Evolutionary conservation across 352 stramenopile genomes (phyloP), one percentile per base, ranked within the genome.

Genomic region (Globisporangium iwayamae): DNA sequence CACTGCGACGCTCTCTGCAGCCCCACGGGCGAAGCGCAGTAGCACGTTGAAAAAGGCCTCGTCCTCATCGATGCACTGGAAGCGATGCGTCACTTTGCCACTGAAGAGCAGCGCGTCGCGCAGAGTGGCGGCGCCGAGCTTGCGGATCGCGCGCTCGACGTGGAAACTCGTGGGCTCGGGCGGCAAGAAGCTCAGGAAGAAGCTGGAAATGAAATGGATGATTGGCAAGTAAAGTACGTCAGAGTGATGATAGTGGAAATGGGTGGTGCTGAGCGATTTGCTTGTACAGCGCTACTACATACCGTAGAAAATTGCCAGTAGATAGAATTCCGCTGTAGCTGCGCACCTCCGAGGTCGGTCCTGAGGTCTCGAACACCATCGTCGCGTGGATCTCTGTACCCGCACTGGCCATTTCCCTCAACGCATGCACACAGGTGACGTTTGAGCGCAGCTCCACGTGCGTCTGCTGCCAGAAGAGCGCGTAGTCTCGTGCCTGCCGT

Each of bases 21-120:
- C 32, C 7, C 80, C 83, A 47, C 77, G 83, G 14, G 77, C 79
- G 41, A 91, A 71, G 5, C 72, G 78, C 4, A 88, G 62, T 9
- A 87, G 64, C 2, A 83, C 55, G 36, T 79, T 88, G 68, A 88
- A 90, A 53, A 88, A 74, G 13, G 72, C 67, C 50, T 90, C 73
- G 22, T 85, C 75, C 5, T 78, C 72, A 1, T 63, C 60, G 18
- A 87, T 59, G 36, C 71, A 72, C 54, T 84, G 46, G 62, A 75
- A 69, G 30, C 65, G 63, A 16, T 68, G n/a, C 61, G 60, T 50
- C 32, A 36, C 32, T 3, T 71, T 57, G n/a, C 57, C 68, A 46
- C 28, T 69, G 45, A 69, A 87, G 2, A 38, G 69, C 65, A 71
- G 41, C 20, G 75, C 38, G 56, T 83, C 74, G 28, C 72, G 62